Evolutionary conservation across 2,329 filamentous ascomycete genomes (phyloP), one percentile per base, ranked within the genome.

Genomic region (Exophiala sp.): DNA sequence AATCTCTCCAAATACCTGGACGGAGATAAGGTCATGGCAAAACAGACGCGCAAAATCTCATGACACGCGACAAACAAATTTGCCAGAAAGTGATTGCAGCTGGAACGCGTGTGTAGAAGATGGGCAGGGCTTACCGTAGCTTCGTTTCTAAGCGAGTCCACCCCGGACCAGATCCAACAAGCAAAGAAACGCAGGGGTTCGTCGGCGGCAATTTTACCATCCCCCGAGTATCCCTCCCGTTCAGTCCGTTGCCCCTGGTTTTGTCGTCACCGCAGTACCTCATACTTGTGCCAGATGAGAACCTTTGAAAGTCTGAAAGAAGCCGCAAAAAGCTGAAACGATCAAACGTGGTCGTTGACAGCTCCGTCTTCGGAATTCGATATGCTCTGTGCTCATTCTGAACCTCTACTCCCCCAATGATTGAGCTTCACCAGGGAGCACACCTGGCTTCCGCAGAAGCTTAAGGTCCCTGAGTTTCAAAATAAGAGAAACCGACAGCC

Each of bases 41-140:
- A 43, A 24, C 21, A 43, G 41, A 43, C 41, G 41, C 41, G 41
- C 41, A 21, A 24, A 43, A 41, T 24, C 29, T 24, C 21, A 32
- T 43, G 41, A 43, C 41, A 43, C 41, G 21, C 41, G 41, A 21
- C 41, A 43, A 43, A 9, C 41, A 32, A 43, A 43, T 43, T 43
- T 43, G 41, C 41, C 41, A 43, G 24, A 29, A 43, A 43, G 41
- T 43, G 41, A 43, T 43, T 43, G 41, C 41, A 43, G 41, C 41
- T 24, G 41, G 29, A 20, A 24, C 41, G 41, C 29, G 18, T 43
- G 18, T 43, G 20, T 20, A n/a, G 14, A 24, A 14, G 41, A 20
- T 32, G 21, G 29, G 41, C 41, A 12, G 21, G 29, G 41, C 41
- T 41, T 29, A 29, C 24, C 24, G 24, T 29, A 29, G 24, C 24